phyloP scores from a whole-genome alignment of 1,284 basidiomycete species.

The Schizophyllum commune region DNA sequence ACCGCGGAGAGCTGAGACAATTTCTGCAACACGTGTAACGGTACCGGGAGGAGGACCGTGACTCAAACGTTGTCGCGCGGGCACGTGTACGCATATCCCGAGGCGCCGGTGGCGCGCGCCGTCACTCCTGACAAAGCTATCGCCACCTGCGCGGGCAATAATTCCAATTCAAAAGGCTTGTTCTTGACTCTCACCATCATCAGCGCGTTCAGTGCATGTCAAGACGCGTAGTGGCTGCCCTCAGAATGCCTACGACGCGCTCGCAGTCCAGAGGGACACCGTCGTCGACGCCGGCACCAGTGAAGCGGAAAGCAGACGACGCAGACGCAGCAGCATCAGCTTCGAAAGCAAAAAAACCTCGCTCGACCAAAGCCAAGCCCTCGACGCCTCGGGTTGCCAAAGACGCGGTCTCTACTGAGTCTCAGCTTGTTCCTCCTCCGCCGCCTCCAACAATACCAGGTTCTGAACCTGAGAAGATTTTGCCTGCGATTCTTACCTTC shows the following conservation, averaged over 20 bases:
- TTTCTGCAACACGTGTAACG: too few relatives aligned
- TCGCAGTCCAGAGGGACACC: background rate
- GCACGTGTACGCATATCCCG: background rate
- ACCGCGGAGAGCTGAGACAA: background rate
- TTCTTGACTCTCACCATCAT: background rate
- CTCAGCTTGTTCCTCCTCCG: background rate
- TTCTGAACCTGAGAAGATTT: background rate
- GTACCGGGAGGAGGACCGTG: background rate
- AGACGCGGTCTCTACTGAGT: background rate
- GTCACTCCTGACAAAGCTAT: background rate
- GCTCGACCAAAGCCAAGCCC: background rate
- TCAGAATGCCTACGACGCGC: background rate
- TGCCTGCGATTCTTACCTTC: slow-evolving; percentile 56
- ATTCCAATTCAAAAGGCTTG: background rate
- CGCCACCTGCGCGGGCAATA: background rate
- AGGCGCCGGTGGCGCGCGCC: background rate
- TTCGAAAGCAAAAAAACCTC: background rate
- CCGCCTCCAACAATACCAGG: background rate
- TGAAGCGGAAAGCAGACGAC: background rate
- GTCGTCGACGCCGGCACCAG: background rate
- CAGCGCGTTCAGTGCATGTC: background rate
- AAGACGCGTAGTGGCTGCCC: background rate
- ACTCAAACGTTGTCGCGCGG: background rate
- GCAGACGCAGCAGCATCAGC: background rate
- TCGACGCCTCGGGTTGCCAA: background rate